Conservation (phyloP, 768 basidiomycete genomes). For the Collybia nuda region DNA sequence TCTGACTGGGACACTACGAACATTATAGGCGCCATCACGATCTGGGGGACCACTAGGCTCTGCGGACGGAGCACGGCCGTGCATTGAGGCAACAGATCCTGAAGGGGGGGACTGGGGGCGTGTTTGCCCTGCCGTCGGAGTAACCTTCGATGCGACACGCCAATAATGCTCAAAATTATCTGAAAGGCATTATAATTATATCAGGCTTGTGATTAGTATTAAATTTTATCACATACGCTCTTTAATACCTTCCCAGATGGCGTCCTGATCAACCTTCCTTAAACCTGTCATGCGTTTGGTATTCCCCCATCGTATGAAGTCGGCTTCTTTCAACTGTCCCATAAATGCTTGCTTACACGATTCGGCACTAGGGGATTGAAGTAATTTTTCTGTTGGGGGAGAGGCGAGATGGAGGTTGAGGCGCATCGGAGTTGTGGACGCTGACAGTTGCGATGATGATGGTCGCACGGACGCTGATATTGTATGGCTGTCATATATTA, state of each 20-base stretch:
- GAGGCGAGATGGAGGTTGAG: slow-evolving; percentile 85
- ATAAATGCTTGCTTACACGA: slow-evolving; percentile 93
- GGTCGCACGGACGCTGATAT: slow-evolving; percentile 60
- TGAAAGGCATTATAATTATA: slow-evolving; percentile 28
- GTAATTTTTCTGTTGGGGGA: slow-evolving; percentile 83
- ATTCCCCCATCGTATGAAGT: slow-evolving; percentile 96
- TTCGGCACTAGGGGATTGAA: slow-evolving; percentile 78
- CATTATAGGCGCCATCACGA: slow-evolving; percentile 83
- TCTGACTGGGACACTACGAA: slow-evolving; percentile 86
- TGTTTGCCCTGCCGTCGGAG: slow-evolving; percentile 72
- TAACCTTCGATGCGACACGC: slow-evolving; percentile 90
- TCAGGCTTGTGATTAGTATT: neutral
- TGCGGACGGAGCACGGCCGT: slow-evolving; percentile 62
- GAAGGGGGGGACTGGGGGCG: slow-evolving; percentile 59
- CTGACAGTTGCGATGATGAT: slow-evolving; percentile 37
- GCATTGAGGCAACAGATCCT: slow-evolving; percentile 57
- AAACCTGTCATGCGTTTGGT: slow-evolving; percentile 92
- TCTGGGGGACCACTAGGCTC: slow-evolving; percentile 56
- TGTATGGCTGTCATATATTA: slow-evolving; percentile 86
- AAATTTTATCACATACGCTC: slow-evolving; percentile 67
- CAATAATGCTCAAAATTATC: slow-evolving; percentile 97
- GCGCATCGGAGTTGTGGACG: slow-evolving; percentile 60
- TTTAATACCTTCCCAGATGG: slow-evolving; percentile 95
- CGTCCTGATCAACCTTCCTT: slow-evolving; percentile 90
- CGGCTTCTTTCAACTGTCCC: slow-evolving; percentile 95